Base-by-base conservation (phyloP, 1,284 basidiomycete genomes). In the Boletus nobilissimus region DNA sequence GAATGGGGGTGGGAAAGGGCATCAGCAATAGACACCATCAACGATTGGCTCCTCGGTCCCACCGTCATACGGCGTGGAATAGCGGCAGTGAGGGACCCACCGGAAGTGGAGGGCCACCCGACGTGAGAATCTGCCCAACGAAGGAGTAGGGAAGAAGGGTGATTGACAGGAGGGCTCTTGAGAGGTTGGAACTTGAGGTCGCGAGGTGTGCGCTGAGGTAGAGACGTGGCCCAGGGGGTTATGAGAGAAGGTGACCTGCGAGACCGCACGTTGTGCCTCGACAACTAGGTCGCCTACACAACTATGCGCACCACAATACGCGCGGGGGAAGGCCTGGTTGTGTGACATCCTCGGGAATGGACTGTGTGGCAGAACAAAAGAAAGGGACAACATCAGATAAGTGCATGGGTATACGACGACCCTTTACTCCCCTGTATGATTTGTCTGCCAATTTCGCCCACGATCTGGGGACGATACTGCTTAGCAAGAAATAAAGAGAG, bases 301-400 rank as follows among this genome's bases (percentile, higher is more conserved):
- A 70, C 89, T 83, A 81, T 94, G 91, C 2, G 91, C 92, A 32
- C 88, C 88, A 85, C 98, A 98, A 77, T 94, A 90, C 13, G 91
- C 89, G 13, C 97, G 91, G 7, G 93, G 90, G 75, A 95, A 57
- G 89, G 24, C 97, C 97, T 7, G 97, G 96, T 70, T 94, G 92
- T 0, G 97, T 97, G 39, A 89, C 87, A 29, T 95, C 93, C 76
- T 96, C 91, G 0, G 96, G 94, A 19, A 98, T 94, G 89, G 96
- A 95, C 91, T 95, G 71, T 13, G 60, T 18, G 5, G n/a, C 19
- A 65, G n/a, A 19, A 24, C 43, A 46, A n/a, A n/a, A 73, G 14
- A 74, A 40, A 60, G 34, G 29, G 36, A 51, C 14, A 66, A 32
- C 18, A 67, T 74, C 62, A 78, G 54, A 72, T 65, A 64, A 22